phyloP scores from a whole-genome alignment of 495 filamentous ascomycete species.

The Choiromyces venosus region DNA sequence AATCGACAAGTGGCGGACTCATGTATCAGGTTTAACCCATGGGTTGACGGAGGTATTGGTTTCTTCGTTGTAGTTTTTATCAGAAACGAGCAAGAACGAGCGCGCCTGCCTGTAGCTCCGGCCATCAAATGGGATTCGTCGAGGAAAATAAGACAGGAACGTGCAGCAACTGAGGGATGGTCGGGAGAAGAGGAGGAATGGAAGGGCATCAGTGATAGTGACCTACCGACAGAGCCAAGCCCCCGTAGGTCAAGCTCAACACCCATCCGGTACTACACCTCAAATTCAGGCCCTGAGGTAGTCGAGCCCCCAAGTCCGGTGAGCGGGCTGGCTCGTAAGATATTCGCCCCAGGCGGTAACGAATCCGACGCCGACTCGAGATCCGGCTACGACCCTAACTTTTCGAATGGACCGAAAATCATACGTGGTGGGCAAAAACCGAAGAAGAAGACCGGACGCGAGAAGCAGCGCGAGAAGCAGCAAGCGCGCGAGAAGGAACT shows the following conservation, averaged over 20 bases:
- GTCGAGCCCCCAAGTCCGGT: background rate
- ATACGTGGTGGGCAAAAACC: background rate
- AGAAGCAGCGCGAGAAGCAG: background rate
- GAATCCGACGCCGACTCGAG: background rate
- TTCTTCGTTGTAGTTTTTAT: conserved; percentile 68
- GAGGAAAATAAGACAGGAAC: conserved; percentile 26
- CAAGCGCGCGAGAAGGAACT: background rate
- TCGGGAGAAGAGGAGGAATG: conserved; percentile 49
- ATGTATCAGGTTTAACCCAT: conserved; percentile 75
- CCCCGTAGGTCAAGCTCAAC: background rate
- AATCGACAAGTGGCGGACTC: conserved; percentile 57
- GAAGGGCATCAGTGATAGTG: conserved; percentile 44
- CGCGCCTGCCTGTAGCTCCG: background rate
- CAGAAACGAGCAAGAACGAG: conserved; percentile 45
- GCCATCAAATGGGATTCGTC: conserved; percentile 3
- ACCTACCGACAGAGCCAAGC: background rate
- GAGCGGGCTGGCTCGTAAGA: background rate
- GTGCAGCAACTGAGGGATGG: conserved; percentile 44
- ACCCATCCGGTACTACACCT: background rate
- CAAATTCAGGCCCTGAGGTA: background rate
- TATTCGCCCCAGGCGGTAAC: background rate
- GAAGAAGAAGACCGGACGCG: background rate
- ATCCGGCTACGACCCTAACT: background rate
- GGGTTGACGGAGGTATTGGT: conserved; percentile 69
- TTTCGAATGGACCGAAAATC: background rate